These are phyloP conservation scores for Trichoderma lentiforme DNA, from an alignment of 2,329 filamentous ascomycete genomes.

Conservation along the genomic window DNA sequence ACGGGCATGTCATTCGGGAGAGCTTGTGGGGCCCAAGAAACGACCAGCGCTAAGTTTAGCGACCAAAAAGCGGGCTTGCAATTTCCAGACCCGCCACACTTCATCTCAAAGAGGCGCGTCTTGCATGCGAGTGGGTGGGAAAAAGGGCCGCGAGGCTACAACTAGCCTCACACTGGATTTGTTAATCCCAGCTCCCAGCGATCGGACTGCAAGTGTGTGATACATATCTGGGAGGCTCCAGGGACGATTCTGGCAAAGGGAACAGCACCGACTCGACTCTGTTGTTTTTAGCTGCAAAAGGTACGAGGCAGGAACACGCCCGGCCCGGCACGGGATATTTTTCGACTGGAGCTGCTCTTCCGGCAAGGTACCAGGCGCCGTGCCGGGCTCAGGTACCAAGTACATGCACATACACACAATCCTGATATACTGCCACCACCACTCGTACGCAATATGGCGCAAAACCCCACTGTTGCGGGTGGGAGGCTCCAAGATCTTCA, in stretches of 20 bases:
- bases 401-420: neutral
- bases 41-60: constrained; percentile 14
- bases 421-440: neutral
- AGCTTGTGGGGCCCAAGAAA: constrained; percentile 13
- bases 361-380: neutral
- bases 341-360: neutral
- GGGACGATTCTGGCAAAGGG: neutral
- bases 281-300: neutral
- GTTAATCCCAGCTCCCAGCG: neutral
- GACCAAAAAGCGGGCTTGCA: constrained; percentile 17
- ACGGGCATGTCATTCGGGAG: constrained; percentile 20
- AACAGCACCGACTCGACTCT: constrained; percentile 12
- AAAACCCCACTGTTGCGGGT: neutral
- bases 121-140: constrained; percentile 2
- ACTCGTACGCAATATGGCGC: constrained; percentile 9
- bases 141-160: constrained; percentile 4
- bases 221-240: constrained; percentile 2
- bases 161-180: constrained; percentile 1
- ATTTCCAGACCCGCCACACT: constrained; percentile 18
- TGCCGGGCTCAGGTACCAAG: neutral
- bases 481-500: neutral
- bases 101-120: constrained; percentile 7
- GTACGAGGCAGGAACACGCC: constrained; percentile 14
- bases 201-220: constrained; percentile 16
- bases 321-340: constrained; percentile 9